These are phyloP conservation scores for Populus alba DNA, from an alignment of 345 rosid genomes.

Conservation along the genomic window DNA sequence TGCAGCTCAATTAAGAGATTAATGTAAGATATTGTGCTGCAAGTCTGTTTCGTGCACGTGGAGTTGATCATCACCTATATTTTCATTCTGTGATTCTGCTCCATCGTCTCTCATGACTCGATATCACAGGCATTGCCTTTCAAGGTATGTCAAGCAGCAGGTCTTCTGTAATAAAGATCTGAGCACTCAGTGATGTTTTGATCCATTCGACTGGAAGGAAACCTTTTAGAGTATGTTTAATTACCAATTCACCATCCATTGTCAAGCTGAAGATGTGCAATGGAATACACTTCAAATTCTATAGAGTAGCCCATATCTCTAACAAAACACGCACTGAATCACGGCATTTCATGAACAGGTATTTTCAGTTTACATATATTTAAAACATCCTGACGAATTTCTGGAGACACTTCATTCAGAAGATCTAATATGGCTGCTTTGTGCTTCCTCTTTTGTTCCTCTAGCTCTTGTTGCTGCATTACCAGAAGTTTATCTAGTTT, in stretches of 20 bases:
- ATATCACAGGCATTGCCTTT: not conserved
- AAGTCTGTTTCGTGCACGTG: not conserved
- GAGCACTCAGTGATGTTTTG: not conserved
- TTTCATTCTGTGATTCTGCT: not conserved
- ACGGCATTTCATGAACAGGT: constrained; percentile 15
- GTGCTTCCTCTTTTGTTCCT: constrained; percentile 62
- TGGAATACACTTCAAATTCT: not conserved
- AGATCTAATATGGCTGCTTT: constrained; percentile 47
- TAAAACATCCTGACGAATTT: constrained; percentile 48
- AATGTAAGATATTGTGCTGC: not conserved
- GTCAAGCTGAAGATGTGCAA: not conserved
- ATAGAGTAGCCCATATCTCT: not conserved
- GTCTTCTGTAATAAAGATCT: not conserved
- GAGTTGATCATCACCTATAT: not conserved
- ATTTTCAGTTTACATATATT: constrained; percentile 38
- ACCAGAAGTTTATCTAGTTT: constrained; percentile 57
- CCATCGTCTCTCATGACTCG: not conserved
- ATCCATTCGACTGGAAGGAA: not conserved
- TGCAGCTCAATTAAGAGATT: not conserved
- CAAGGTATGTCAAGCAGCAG: not conserved
- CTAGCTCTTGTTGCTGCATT: constrained; percentile 66
- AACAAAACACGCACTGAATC: not conserved
- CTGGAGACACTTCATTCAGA: constrained; percentile 55
- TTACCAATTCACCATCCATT: not conserved
- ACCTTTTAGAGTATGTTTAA: not conserved